These are phyloP conservation scores for Kluyveromyces lactis DNA, from an alignment of 805 yeast species.

Conservation along the genomic window DNA sequence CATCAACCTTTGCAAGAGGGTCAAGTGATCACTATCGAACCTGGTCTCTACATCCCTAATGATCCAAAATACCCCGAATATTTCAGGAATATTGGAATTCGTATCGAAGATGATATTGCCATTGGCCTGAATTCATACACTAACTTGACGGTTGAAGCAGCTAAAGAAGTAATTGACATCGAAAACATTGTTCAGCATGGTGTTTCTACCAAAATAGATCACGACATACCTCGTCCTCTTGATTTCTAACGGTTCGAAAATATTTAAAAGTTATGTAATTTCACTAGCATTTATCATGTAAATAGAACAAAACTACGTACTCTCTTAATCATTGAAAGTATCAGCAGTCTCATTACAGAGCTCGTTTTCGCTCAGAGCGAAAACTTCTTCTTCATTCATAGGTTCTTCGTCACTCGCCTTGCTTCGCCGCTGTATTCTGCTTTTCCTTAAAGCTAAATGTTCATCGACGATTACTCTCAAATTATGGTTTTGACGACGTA, in stretches of 20 bases:
- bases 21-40: slow-evolving; percentile 90
- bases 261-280: too few relatives aligned
- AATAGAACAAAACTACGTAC: too few relatives aligned
- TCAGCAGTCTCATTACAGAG: slow-evolving; percentile 6
- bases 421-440: neutral
- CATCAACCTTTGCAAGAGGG: slow-evolving; percentile 46
- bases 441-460: neutral
- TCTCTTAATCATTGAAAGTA: neutral
- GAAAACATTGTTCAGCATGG: slow-evolving; percentile 61
- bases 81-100: slow-evolving; percentile 82
- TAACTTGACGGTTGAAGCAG: slow-evolving; percentile 71
- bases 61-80: slow-evolving; percentile 61
- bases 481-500: slow-evolving; percentile 3
- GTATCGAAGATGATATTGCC: slow-evolving; percentile 91
- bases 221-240: slow-evolving; percentile 33
- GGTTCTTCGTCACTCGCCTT: slow-evolving; percentile 3
- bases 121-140: slow-evolving; percentile 54
- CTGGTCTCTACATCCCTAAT: slow-evolving; percentile 86
- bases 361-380: slow-evolving; percentile 4
- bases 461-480: neutral
- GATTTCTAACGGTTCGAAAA: neutral
- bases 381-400: slow-evolving; percentile 7
- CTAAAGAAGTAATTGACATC: slow-evolving; percentile 76
- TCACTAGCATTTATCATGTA: too few relatives aligned
- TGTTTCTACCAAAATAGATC: slow-evolving; percentile 39